A percentile compares a stretch with the other conserved stretches of the same genome.
Evolutionary conservation across 257 asterid genomes (phyloP).

Genomic region (Solanum chilense): DNA sequence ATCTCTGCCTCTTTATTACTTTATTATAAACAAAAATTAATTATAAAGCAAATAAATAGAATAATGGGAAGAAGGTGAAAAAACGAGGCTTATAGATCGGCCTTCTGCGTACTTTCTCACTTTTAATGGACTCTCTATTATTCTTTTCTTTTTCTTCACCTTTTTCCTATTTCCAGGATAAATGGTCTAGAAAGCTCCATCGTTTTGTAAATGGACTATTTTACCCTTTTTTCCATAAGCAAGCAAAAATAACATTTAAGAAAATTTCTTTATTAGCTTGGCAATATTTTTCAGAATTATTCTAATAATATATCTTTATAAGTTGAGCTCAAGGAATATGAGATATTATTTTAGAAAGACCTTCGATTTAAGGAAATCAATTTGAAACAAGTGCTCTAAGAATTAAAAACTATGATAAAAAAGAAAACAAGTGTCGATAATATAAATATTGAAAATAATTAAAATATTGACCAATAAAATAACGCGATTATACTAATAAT

Average conservation of each 20-base stretch:
- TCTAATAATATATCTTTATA: not conserved
- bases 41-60: not conserved
- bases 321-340: too few species aligned
- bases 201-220: not conserved
- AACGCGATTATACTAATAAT: too few species aligned
- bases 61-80: not conserved
- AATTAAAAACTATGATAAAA: too few species aligned
- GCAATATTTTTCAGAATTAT: not conserved
- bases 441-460: too few species aligned
- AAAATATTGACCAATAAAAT: too few species aligned
- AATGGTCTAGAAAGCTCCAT: not conserved
- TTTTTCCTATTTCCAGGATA: not conserved
- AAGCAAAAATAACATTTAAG: not conserved
- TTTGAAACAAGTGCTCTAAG: too few species aligned
- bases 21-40: not conserved
- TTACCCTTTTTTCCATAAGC: not conserved
- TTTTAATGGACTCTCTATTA: not conserved
- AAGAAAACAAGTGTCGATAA: too few species aligned
- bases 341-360: too few species aligned
- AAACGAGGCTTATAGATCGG: not conserved
- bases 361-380: too few species aligned
- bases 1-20: not conserved
- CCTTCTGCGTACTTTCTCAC: conserved; percentile 6
- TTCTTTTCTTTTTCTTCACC: not conserved
- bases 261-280: not conserved